Conservation (phyloP, 148 eudicot species). For the Oxyria digyna region DNA sequence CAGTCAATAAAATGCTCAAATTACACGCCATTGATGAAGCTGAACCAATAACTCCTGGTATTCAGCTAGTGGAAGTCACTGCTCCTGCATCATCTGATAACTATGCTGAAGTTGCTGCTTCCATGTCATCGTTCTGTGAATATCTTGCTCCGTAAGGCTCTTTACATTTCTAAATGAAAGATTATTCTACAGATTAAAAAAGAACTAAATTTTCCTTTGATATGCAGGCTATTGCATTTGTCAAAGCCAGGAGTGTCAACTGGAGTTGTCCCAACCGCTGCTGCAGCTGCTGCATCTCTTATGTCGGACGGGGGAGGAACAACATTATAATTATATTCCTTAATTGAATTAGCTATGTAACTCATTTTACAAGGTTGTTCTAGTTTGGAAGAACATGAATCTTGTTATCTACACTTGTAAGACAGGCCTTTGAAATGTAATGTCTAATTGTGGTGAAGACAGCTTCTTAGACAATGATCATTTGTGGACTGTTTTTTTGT, state of each 20-base stretch:
- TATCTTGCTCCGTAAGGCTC: conserved; percentile 85
- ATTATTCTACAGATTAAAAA: not conserved
- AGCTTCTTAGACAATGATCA: not conserved
- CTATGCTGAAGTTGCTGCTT: conserved; percentile 68
- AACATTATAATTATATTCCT: conserved; percentile 21
- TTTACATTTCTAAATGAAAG: not conserved
- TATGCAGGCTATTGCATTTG: conserved; percentile 71
- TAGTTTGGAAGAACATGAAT: not conserved
- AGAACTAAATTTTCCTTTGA: not conserved
- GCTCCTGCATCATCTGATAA: conserved; percentile 79
- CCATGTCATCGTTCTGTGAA: conserved; percentile 89
- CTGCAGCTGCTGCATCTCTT: conserved; percentile 91
- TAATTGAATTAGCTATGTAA: not conserved
- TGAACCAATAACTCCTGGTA: conserved; percentile 70
- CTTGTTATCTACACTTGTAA: not conserved
- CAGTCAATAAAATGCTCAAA: conserved; percentile 72
- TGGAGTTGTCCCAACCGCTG: conserved; percentile 86
- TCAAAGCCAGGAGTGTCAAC: conserved; percentile 82
- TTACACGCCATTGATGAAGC: conserved; percentile 80
- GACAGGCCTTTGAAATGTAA: not conserved
- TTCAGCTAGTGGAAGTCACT: conserved; percentile 93
- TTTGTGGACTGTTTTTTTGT: not conserved
- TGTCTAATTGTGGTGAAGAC: not conserved
- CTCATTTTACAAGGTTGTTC: not conserved
- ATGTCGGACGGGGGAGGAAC: conserved; percentile 88